phyloP scores from a whole-genome alignment of 2,329 filamentous ascomycete species.

The Lachnellula cervina region DNA sequence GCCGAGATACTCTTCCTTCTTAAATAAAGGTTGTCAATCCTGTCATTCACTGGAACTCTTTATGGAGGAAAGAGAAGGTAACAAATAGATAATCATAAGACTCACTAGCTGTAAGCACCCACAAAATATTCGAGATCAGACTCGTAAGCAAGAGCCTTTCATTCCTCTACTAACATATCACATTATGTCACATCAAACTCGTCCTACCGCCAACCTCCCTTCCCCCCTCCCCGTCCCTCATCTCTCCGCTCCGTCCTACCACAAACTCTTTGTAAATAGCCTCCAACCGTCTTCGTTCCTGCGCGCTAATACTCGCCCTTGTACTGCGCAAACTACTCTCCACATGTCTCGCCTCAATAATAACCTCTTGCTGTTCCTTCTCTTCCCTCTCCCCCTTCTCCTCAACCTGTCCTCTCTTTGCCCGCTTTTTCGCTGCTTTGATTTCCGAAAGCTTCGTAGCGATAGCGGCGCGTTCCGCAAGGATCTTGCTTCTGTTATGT shows the following conservation, averaged over 20 bases:
- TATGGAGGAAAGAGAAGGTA: no score
- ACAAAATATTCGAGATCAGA: no score
- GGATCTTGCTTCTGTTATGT: conserved; percentile 46
- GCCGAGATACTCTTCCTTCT: no score
- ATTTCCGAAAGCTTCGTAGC: conserved; percentile 77
- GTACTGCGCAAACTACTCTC: conserved; percentile 71
- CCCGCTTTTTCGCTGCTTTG: conserved; percentile 57
- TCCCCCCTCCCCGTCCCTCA: conserved; percentile 87
- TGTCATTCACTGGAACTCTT: no score
- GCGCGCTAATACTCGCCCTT: conserved; percentile 72
- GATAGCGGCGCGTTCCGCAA: conserved; percentile 76
- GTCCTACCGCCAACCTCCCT: conserved; percentile 89
- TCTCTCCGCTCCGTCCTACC: conserved; percentile 85
- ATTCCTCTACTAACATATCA: neutral
- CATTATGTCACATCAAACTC: conserved; percentile 70
- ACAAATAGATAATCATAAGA: no score
- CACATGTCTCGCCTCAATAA: conserved; percentile 81
- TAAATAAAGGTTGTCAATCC: no score
- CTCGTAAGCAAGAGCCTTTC: no score
- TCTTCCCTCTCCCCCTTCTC: conserved; percentile 36
- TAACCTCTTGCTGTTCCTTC: conserved; percentile 59
- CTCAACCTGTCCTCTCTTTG: conserved; percentile 20
- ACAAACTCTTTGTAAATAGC: conserved; percentile 92
- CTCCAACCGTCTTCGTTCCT: conserved; percentile 69
- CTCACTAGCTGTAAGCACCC: no score